Conservation (phyloP, 441 rosid genomes). For the Pelargonium fulgidum region DNA sequence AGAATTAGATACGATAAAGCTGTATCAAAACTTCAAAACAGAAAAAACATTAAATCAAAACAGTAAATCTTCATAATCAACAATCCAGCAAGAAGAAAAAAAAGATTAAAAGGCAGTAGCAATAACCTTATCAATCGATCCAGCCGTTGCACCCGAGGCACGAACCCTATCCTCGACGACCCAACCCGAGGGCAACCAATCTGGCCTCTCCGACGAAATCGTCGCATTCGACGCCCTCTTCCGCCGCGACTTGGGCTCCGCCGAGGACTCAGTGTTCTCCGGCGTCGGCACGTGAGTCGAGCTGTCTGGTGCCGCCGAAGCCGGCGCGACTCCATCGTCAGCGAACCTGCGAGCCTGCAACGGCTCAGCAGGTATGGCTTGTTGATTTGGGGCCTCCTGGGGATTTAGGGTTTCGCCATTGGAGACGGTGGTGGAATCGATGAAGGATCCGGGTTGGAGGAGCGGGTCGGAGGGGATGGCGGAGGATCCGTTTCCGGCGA, state of each 20-base stretch:
- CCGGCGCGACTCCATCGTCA: not conserved
- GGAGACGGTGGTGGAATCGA: slow-evolving; percentile 18
- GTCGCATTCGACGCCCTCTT: slow-evolving; percentile 18
- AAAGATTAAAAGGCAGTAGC: not conserved
- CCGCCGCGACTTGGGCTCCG: slow-evolving; percentile 16
- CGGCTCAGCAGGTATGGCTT: not conserved
- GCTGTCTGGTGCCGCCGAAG: not conserved
- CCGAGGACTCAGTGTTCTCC: slow-evolving; percentile 15
- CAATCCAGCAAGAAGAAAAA: not conserved
- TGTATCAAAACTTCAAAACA: no score
- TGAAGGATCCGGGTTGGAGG: slow-evolving; percentile 20
- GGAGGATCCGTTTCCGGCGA: not conserved
- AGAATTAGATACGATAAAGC: no score
- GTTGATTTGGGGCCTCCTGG: not conserved
- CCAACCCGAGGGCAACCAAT: slow-evolving; percentile 78
- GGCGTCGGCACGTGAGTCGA: slow-evolving; percentile 13
- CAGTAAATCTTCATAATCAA: not conserved
- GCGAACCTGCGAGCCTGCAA: not conserved
- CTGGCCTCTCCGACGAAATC: slow-evolving; percentile 29
- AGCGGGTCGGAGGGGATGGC: slow-evolving; percentile 3
- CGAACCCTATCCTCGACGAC: slow-evolving; percentile 53
- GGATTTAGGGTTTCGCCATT: slow-evolving; percentile 16
- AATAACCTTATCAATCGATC: slow-evolving; percentile 57
- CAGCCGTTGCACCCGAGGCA: slow-evolving; percentile 61
- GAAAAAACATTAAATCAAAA: not conserved